Conservation (phyloP, 2,329 filamentous ascomycete genomes). For the Alternaria gaisen region DNA sequence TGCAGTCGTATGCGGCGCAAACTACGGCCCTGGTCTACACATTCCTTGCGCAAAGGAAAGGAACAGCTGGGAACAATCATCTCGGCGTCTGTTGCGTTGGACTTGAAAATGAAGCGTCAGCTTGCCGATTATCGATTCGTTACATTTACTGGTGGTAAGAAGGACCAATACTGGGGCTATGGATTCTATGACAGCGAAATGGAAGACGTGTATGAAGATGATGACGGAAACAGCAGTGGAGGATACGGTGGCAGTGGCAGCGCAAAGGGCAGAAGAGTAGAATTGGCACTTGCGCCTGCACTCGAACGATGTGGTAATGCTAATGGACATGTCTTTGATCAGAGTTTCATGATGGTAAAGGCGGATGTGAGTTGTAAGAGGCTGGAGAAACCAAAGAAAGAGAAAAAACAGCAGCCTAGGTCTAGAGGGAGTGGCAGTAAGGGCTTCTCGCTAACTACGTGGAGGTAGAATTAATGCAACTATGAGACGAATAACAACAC, state of each 20-base stretch:
- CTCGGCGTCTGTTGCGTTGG: conserved; percentile 48
- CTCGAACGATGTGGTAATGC: conserved; percentile 51
- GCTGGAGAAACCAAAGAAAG: conserved; percentile 29
- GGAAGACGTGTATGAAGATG: conserved; percentile 48
- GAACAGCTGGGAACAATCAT: conserved; percentile 47
- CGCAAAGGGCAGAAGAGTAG: conserved; percentile 37
- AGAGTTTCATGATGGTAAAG: conserved; percentile 50
- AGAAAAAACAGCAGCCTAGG: conserved; percentile 24
- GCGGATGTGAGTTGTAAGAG: conserved; percentile 50
- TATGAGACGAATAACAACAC: not conserved
- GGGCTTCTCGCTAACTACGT: conserved; percentile 17
- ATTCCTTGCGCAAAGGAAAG: conserved; percentile 41
- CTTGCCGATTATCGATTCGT: conserved; percentile 50
- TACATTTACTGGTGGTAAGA: conserved; percentile 46
- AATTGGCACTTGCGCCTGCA: conserved; percentile 49
- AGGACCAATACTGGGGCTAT: conserved; percentile 47
- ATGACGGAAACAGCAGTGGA: conserved; percentile 24
- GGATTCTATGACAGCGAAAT: conserved; percentile 50
- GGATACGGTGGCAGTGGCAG: conserved; percentile 22
- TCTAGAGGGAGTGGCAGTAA: conserved; percentile 20
- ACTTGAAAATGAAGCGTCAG: conserved; percentile 50
- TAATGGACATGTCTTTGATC: conserved; percentile 50
- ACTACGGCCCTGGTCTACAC: conserved; percentile 44
- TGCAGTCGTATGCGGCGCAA: conserved; percentile 41
- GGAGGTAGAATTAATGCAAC: conserved; percentile 17